Conservation (phyloP, 208 protist species). For the Crithidia thermophila region DNA sequence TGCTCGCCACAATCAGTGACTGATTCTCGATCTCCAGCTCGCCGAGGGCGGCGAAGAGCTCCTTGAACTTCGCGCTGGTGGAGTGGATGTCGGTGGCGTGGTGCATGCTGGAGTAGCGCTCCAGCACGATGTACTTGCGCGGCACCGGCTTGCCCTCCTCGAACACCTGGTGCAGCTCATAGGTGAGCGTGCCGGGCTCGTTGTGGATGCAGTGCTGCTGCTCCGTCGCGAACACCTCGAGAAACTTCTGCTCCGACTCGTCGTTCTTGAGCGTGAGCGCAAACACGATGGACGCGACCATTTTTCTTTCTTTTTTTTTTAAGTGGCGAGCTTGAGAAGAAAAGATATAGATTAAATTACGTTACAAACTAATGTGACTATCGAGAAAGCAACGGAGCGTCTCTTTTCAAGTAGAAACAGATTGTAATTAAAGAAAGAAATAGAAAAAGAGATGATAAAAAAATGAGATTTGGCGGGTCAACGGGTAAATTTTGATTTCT, state of each 20-base stretch:
- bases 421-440: background rate
- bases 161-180: conserved; percentile 64
- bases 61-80: conserved; percentile 39
- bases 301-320: conserved; percentile 23
- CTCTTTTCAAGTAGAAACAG: background rate
- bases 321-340: conserved; percentile 5
- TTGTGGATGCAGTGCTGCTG: conserved; percentile 41
- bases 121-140: conserved; percentile 45
- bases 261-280: conserved; percentile 44
- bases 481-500: background rate
- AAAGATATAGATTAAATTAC: background rate
- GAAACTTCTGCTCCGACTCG: conserved; percentile 42
- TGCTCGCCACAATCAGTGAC: conserved; percentile 20
- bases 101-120: conserved; percentile 52
- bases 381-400: background rate
- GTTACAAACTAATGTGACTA: background rate
- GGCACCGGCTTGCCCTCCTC: conserved; percentile 39
- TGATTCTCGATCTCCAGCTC: conserved; percentile 36
- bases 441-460: background rate
- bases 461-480: background rate
- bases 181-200: conserved; percentile 71
- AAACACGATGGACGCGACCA: conserved; percentile 63
- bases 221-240: conserved; percentile 44
- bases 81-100: conserved; percentile 52
- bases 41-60: conserved; percentile 35